Percentiles rank a stretch among this genome's conserved stretches.
These are phyloP conservation scores for Cytospora chrysosperma DNA, from an alignment of 2,329 filamentous ascomycete genomes.

Conservation along the genomic window DNA sequence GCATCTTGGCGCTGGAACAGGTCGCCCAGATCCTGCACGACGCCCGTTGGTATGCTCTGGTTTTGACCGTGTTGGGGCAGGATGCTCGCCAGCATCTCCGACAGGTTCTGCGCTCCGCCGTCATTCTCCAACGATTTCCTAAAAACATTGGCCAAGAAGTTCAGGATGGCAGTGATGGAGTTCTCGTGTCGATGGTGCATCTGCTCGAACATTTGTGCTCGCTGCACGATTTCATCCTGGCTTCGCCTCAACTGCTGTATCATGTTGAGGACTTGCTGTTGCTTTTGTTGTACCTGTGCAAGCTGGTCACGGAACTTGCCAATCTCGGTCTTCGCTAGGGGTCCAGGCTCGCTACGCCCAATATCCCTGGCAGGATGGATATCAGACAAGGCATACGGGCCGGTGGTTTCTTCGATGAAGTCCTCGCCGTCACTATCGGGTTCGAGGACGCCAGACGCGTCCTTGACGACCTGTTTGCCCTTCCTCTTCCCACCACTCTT, in stretches of 20 bases:
- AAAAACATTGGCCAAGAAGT: conserved; percentile 95
- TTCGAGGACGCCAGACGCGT: conserved; percentile 45
- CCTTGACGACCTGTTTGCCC: conserved; percentile 54
- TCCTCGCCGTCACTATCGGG: conserved; percentile 68
- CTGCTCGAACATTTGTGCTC: conserved; percentile 84
- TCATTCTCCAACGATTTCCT: conserved; percentile 88
- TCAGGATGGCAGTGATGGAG: conserved; percentile 97
- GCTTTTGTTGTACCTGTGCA: conserved; percentile 78
- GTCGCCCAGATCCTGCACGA: conserved; percentile 61
- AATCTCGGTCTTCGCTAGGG: conserved; percentile 70
- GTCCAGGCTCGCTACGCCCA: conserved; percentile 45
- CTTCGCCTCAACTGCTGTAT: conserved; percentile 80
- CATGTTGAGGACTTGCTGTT: conserved; percentile 79
- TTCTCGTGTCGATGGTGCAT: conserved; percentile 97
- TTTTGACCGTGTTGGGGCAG: conserved; percentile 55
- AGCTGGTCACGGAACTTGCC: conserved; percentile 76
- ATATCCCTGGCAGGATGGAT: conserved; percentile 36
- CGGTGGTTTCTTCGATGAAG: conserved; percentile 40
- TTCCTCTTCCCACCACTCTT: conserved; percentile 61
- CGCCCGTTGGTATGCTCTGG: conserved; percentile 48
- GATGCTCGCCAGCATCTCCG: conserved; percentile 78
- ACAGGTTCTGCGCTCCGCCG: conserved; percentile 70
- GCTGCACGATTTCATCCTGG: conserved; percentile 83
- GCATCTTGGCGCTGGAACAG: conserved; percentile 49
- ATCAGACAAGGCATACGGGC: conserved; percentile 26